Percentiles rank a stretch among this genome's conserved stretches.
Evolutionary conservation across 768 basidiomycete species (phyloP).

Genomic region (Suillus hirtellus): DNA sequence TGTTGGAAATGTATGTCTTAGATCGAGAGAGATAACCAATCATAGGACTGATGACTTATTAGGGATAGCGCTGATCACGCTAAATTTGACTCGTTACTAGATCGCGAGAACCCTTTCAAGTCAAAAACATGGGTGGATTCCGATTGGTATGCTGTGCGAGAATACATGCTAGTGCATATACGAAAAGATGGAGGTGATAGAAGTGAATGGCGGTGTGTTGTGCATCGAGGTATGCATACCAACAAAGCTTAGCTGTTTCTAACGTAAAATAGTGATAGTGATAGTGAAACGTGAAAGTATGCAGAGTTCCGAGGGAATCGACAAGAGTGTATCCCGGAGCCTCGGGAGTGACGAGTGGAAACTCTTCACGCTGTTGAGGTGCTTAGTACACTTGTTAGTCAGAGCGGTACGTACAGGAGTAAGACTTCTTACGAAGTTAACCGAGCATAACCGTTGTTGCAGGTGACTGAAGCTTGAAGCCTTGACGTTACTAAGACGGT

Average conservation of each 20-base stretch:
- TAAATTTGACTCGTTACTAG: not conserved
- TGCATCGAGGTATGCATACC: not conserved
- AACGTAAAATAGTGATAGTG: not conserved
- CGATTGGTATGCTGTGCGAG: not conserved
- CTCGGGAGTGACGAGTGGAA: not conserved
- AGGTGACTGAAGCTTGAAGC: not conserved
- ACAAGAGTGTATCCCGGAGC: not conserved
- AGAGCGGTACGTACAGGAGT: not conserved
- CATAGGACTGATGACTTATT: not conserved
- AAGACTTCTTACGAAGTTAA: not conserved
- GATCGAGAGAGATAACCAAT: not conserved
- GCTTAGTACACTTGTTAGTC: not conserved
- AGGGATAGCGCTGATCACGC: not conserved
- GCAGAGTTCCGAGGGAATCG: not conserved
- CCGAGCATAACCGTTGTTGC: not conserved
- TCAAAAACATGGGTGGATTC: not conserved
- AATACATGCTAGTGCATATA: conserved; percentile 3
- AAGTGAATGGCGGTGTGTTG: not conserved
- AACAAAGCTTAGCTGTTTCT: not conserved
- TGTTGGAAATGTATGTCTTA: not conserved
- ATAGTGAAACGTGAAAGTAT: not conserved
- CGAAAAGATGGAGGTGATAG: not conserved
- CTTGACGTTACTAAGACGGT: not conserved
- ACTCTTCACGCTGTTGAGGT: not conserved
- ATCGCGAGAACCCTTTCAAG: not conserved